Base-by-base conservation (phyloP, 768 basidiomycete genomes). In the Calocybe indica region DNA sequence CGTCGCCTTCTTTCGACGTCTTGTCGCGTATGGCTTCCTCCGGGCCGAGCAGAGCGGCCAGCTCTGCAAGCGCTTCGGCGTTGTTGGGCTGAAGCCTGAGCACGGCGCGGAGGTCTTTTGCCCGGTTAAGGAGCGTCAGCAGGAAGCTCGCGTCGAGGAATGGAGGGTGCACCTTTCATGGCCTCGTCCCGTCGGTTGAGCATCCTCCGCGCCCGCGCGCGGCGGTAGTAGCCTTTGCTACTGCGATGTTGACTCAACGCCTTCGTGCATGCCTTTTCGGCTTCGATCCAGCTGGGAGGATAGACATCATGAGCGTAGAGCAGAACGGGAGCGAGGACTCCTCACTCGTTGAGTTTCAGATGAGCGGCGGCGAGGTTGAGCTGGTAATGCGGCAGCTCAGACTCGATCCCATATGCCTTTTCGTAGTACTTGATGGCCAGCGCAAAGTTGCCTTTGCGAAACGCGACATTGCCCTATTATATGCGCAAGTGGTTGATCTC, bases 341-440 rank as follows among this genome's bases (percentile, higher is more conserved):
- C 82, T 49, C 62, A 88, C 86, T 83, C 78, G 63, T 70, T 68
- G 40, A 88, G 63, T 58, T 88, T 88, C 33, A 88, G 61, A 59
- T 87, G 73, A 0, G 86, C 85, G 1, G 85, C 85, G 3, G 86
- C 86, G 22, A 88, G 72, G 56, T 88, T 88, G 33, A 88, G 75
- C 56, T 85, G 81, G 55, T 88, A 88, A 55, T 84, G 79, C 1
- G 86, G 83, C 51, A 88, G 61, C 59, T 88, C 86, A 2, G 84
- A 77, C 55, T 88, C 85, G 37, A 83, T 82, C 5, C 69, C 55
- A 57, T 80, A 70, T 1, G 86, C 86, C 5, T 65, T 62, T 56
- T 78, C 71, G 60, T 88, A 88, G 47, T 74, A 71, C 45, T 68
- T 58, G 45, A 84, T 74, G 0, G 86, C 86, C 4, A 55, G 54